phyloP scores from a whole-genome alignment of 1,139 yeast species.

The Trichomonascaceae sp. region DNA sequence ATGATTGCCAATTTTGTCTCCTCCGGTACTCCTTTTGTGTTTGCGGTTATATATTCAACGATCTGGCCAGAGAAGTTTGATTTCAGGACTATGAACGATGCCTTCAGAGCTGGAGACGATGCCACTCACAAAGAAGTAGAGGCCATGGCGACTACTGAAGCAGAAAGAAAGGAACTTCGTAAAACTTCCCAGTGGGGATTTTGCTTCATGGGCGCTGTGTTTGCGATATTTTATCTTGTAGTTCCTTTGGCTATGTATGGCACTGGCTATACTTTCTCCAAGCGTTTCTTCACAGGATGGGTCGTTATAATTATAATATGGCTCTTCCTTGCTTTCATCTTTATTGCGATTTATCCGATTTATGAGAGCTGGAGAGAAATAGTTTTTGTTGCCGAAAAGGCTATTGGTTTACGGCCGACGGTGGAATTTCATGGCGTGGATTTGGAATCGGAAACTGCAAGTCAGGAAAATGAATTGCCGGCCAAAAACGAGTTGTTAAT shows the following conservation, averaged over 20 bases:
- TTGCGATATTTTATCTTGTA: conserved; percentile 6
- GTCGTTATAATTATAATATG: conserved; percentile 13
- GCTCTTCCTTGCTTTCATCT: conserved; percentile 10
- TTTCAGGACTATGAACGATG: conserved; percentile 54
- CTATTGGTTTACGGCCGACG: neutral
- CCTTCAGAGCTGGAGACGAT: conserved; percentile 56
- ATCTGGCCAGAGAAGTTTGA: conserved; percentile 66
- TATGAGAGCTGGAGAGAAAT: conserved; percentile 12
- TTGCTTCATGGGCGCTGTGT: neutral
- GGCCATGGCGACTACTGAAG: conserved; percentile 8
- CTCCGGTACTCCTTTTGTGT: conserved; percentile 57
- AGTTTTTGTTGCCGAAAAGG: neutral
- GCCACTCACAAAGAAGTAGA: conserved; percentile 12
- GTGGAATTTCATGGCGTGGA: neutral
- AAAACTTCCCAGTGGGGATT: neutral
- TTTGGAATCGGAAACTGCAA: neutral
- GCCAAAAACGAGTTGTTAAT: neutral
- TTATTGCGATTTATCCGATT: conserved; percentile 12
- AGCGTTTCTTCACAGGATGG: conserved; percentile 16
- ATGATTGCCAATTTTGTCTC: conserved; percentile 80
- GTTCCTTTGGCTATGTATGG: conserved; percentile 16
- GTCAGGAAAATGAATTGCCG: neutral
- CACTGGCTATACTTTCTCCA: conserved; percentile 14
- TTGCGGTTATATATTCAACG: conserved; percentile 58
- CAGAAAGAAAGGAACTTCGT: neutral